Evolutionary conservation across 805 yeast genomes (phyloP), one percentile per base, ranked within the genome.

Genomic region (Phaffomyces thermotolerans): DNA sequence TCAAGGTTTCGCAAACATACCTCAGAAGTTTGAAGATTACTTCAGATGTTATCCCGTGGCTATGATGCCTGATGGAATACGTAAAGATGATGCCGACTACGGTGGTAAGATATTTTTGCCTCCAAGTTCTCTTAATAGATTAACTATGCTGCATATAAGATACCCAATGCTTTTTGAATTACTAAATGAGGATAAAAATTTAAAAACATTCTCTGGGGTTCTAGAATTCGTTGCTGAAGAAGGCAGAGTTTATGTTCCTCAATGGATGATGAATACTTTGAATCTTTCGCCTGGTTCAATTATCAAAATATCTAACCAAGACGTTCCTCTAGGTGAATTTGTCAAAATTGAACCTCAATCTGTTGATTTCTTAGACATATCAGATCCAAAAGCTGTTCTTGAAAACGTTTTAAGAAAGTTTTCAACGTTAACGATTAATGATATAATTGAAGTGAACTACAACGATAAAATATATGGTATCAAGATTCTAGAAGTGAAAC

Each of bases 61-160:
- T 1, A 85, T 85, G 88, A 85, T 91, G 95, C 63, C 63, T 20
- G 95, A 81, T 60, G 54, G 73, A 53, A 72, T 72, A 47, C 64
- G 89, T 49, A 76, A 84, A 62, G 86, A 82, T 45, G 86, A 77
- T 48, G 82, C 95, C 40, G 89, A 93, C 58, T 91, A 66, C 64
- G 98, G 99, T 12, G 99, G 99, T 50, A 93, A 93, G 68, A 88
- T 93, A 43, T 89, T 91, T 50, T 63, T 93, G 40, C 99, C 99
- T 5, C 93, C 95, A 20, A 85, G 95, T 33, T 93, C 98, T 0
- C 73, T 93, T 50, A 84, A 82, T 60, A 88, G 84, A 59, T 72
- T 93, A 46, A 84, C 96, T 4, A 85, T 86, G 86, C 68, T 93
- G 34, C 91, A 90, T 59, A 88, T 93, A 46, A 72, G 96, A 53